These are phyloP conservation scores for Wilcoxina mikolae DNA, from an alignment of 495 filamentous ascomycete species.

Conservation along the genomic window DNA sequence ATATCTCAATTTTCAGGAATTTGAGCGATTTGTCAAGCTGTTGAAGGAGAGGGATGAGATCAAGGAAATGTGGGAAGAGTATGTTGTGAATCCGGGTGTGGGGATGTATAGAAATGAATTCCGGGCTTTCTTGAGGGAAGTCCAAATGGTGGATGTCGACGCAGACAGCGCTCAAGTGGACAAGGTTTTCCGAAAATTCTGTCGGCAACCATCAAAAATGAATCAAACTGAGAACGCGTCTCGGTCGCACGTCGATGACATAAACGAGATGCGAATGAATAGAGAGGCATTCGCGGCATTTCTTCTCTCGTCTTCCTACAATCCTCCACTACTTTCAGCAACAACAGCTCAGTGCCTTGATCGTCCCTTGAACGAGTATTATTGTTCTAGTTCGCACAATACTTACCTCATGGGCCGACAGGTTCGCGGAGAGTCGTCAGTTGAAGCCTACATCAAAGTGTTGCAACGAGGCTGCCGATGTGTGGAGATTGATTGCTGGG, in stretches of 20 bases:
- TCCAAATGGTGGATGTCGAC: conserved; percentile 62
- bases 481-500: conserved; percentile 96
- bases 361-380: conserved; percentile 88
- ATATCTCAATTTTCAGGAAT: conserved; percentile 58
- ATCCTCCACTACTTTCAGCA: conserved; percentile 24
- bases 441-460: conserved; percentile 87
- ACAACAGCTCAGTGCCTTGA: conserved; percentile 38
- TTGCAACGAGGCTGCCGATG: conserved; percentile 80
- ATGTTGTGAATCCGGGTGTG: conserved; percentile 37
- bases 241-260: conserved; percentile 28
- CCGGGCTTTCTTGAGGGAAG: conserved; percentile 52
- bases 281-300: conserved; percentile 61
- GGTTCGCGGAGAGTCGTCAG: conserved; percentile 73
- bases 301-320: conserved; percentile 45
- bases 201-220: conserved; percentile 43
- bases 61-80: conserved; percentile 46
- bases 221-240: background rate
- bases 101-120: conserved; percentile 63
- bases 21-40: conserved; percentile 61
- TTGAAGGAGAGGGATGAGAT: conserved; percentile 78
- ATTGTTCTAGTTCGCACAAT: conserved; percentile 97
- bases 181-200: conserved; percentile 56
- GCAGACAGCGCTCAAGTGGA: conserved; percentile 51
- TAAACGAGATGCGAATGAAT: conserved; percentile 45
- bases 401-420: conserved; percentile 89